Evolutionary conservation across 106 monocot genomes (phyloP), one percentile per base, ranked within the genome.

Genomic region (Apostasia ramifera): DNA sequence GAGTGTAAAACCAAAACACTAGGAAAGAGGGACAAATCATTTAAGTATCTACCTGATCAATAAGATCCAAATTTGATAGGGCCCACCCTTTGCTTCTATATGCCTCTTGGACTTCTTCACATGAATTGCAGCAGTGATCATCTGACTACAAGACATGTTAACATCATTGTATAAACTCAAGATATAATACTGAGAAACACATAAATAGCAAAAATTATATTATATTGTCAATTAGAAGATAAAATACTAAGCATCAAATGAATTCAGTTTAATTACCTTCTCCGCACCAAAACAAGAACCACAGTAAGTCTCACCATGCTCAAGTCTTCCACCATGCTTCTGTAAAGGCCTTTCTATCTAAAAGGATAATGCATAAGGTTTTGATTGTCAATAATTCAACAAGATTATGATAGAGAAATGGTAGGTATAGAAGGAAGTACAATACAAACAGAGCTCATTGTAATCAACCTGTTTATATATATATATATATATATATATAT

Each of bases 251-350:
- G 26, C 13, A 43, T 37, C 60, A 45, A 26, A 26, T 26, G 26
- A 26, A 26, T 26, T 6, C 8, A 59, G 9, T 63, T 50, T 13
- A 40, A 42, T 58, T 81, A 97, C 97, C 81, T 47, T 72, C 69
- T 97, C 97, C 60, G 97, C 86, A 75, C 97, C 92, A 79, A 75
- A 97, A 76, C 97, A 97, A 75, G 97, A 97, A 66, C 97, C 97
- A 76, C 97, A 97, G 57, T 97, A 97, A 57, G 71, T 77, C 71
- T 97, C 97, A 67, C 89, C 92, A 51, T 92, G 89, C 47, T 92
- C 92, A 60, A 97, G 92, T 70, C 92, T 92, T 71, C 97, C 97
- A 56, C 97, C 97, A 89, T 97, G 97, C 65, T 73, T 83, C 70
- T 97, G 97, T 57, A 97, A 76, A 51, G 97, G 97, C 69, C 74